Evolutionary conservation across 2,329 filamentous ascomycete genomes (phyloP), one percentile per base, ranked within the genome.

Genomic region (Byssoonygena ceratinophila): DNA sequence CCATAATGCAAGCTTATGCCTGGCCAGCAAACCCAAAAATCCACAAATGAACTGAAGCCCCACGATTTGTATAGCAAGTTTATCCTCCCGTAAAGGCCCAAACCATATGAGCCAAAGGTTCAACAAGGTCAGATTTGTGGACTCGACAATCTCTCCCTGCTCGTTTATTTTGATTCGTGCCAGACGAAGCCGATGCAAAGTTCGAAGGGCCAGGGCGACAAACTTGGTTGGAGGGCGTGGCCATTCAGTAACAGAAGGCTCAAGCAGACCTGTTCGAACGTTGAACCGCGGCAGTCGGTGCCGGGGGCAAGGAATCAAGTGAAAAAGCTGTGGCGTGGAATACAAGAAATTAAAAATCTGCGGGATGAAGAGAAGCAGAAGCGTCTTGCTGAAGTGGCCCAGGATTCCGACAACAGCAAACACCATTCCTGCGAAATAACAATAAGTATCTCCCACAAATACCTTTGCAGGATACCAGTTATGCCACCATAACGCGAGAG

Each of bases 341-440:
- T 97, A 98, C 59, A 91, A 65, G 66, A 97, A 97, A 74, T 98
- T 98, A 78, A 94, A 89, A 61, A 94, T 85, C 71, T 98, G 92
- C 12, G 92, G 92, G 36, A 95, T 77, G 60, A 98, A 84, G 7
- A 98, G 77, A 47, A 98, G 79, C 52, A 95, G 79, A 43, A 98
- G 78, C 0, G 92, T 98, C 73, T 98, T 98, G 74, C 87, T 94
- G 73, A 98, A 98, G 73, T 98, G 92, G 22, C 92, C 92, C 49
- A 96, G 78, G 64, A 98, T 97, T 58, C 88, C 89, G 59, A 97
- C 92, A 41, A 96, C 90, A 51, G 91, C 92, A 66, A 98, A 98
- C 36, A 97, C 87, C 89, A 98, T 98, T 59, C 92, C 92, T 0
- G 92, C 92, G 69, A 98, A 96, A 73, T 98, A 98, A 77, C 92